Conservation (phyloP, 768 basidiomycete species). For the Boletus rubroflammeus region DNA sequence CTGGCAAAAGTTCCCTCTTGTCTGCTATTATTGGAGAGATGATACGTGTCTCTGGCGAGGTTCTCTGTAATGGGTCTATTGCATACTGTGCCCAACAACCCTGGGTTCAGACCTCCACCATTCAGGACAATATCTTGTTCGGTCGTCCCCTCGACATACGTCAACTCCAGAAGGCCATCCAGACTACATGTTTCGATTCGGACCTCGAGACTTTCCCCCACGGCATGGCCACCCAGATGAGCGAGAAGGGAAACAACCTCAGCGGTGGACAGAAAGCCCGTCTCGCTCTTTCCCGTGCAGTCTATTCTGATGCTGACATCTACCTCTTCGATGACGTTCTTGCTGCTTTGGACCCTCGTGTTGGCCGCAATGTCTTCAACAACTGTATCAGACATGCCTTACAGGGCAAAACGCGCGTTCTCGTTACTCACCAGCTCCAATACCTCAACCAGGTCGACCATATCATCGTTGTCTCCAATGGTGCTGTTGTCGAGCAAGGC, state of each 20-base stretch:
- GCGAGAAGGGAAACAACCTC: conserved; percentile 43
- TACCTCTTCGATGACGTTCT: conserved; percentile 47
- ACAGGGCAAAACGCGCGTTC: conserved; percentile 25
- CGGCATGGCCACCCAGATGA: conserved; percentile 41
- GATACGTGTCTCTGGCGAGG: conserved; percentile 24
- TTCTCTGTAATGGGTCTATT: conserved; percentile 23
- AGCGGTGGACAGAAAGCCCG: conserved; percentile 51
- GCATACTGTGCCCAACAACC: conserved; percentile 34
- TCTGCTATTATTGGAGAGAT: conserved; percentile 32
- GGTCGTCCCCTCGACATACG: conserved; percentile 26
- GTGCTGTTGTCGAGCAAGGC: conserved; percentile 44
- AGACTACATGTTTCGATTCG: conserved; percentile 27
- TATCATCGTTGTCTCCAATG: conserved; percentile 45
- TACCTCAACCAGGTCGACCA: conserved; percentile 38
- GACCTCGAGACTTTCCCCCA: conserved; percentile 29
- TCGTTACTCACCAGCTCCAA: conserved; percentile 31
- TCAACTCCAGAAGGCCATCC: conserved; percentile 26
- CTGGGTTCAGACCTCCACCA: conserved; percentile 30
- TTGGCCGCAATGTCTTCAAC: conserved; percentile 34
- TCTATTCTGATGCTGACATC: conserved; percentile 41
- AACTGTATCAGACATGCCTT: conserved; percentile 23
- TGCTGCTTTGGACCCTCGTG: conserved; percentile 45
- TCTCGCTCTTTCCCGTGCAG: conserved; percentile 43
- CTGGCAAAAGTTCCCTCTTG: conserved; percentile 29
- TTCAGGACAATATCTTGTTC: conserved; percentile 32